phyloP scores from a whole-genome alignment of 139 green algal species.

The Chlorella sp. region DNA sequence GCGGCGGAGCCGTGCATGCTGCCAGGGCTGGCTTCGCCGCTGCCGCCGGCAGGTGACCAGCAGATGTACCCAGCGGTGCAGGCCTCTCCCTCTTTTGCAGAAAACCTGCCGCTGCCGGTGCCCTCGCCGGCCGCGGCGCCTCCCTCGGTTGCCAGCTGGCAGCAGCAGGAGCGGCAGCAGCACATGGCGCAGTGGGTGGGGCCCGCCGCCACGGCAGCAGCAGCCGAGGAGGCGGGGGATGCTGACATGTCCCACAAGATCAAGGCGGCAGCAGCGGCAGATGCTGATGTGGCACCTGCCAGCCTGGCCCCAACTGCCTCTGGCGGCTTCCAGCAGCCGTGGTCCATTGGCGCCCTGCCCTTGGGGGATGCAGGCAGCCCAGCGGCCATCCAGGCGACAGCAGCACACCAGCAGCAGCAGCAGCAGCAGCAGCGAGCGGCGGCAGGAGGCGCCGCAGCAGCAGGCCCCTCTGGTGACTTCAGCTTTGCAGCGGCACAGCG shows the following conservation, averaged over 20 bases:
- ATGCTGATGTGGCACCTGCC: not conserved
- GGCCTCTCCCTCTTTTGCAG: not conserved
- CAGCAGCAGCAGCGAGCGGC: not conserved
- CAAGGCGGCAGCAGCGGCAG: not conserved
- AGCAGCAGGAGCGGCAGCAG: not conserved
- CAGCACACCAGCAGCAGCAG: not conserved
- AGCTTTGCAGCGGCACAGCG: slow-evolving; percentile 22
- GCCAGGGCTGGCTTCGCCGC: not conserved
- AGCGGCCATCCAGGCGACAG: no score
- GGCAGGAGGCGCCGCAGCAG: not conserved
- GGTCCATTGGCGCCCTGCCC: not conserved
- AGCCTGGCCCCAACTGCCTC: not conserved
- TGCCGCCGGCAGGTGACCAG: not conserved
- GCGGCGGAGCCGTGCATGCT: slow-evolving; percentile 6
- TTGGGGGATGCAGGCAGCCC: not conserved
- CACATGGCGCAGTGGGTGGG: not conserved
- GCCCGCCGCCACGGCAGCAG: not conserved
- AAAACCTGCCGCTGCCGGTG: slow-evolving; percentile 11
- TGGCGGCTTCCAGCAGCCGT: not conserved
- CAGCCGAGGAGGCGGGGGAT: not conserved
- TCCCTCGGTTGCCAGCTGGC: not conserved
- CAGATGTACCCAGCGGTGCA: not conserved
- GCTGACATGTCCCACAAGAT: not conserved
- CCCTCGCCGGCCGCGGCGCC: not conserved
- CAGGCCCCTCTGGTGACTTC: not conserved